Evolutionary conservation across 495 filamentous ascomycete species (phyloP), one percentile per base, ranked within the genome.

Genomic region (Penicillium argentinense): DNA sequence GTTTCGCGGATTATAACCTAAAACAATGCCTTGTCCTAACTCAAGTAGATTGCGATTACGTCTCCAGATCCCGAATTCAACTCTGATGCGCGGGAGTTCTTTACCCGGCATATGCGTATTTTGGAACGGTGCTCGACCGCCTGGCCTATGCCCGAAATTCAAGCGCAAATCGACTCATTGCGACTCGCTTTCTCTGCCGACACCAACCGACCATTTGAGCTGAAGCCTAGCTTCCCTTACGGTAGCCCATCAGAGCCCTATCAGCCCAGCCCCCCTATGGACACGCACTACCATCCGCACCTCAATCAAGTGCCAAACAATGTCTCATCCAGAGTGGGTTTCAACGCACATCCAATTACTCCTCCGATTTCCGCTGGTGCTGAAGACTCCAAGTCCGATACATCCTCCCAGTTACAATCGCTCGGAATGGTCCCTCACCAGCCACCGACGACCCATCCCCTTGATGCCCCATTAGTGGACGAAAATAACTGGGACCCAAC

Each of bases 121-220:
- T 72, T 98, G 26, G 93, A 98, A 65, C 85, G 81, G 33, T 95
- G 89, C 62, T 87, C 85, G 51, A 72, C 78, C 28, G 80, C 86
- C 5, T 97, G 90, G 86, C 89, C 92, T 9, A 89, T 95, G 78
- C 87, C 88, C 9, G 91, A 97, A 56, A 88, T 97, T 72, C 85
- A 95, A 60, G 81, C 83, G 23, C 91, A 96, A 66, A 88, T 98
- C 49, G 84, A 97, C 56, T 86, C 89, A 6, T 76, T 98, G 23
- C 81, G 91, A 34, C 84, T 93, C 60, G 93, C 93, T 12, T 97
- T 98, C 59, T 97, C 92, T 14, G 88, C 89, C 21, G 90, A 98
- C 65, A 80, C 75, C 14, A 83, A 72, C 54, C 88, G 87, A 54
- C 85, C 92, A 3, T 98, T 98, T 62, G 86, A 91, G 56, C 69